phyloP scores from a whole-genome alignment of 805 yeast species.

The Torulaspora indica region DNA sequence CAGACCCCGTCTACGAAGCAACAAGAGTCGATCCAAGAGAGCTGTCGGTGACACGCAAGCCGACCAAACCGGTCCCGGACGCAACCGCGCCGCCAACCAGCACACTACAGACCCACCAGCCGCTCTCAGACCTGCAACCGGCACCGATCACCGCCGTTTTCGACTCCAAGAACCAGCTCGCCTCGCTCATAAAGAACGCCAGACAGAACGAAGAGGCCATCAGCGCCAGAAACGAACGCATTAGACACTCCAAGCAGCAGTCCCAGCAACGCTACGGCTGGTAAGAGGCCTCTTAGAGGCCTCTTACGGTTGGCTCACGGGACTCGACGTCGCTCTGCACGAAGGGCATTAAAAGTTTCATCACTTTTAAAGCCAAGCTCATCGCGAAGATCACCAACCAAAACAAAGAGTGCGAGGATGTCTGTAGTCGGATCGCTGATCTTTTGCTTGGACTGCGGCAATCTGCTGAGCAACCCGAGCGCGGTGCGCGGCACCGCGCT shows the following conservation, averaged over 20 bases:
- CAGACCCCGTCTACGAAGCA: conserved; percentile 3
- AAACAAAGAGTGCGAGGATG: conserved; percentile 44
- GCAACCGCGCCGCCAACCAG: background rate
- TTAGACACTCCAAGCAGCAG: conserved; percentile 15
- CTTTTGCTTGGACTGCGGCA: conserved; percentile 92
- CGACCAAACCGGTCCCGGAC: background rate
- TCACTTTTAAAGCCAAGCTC: background rate
- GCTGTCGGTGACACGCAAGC: background rate
- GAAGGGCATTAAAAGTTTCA: conserved; percentile 3
- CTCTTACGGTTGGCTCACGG: no score
- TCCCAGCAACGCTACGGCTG: conserved; percentile 24
- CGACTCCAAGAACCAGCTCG: conserved; percentile 22
- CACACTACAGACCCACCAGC: background rate
- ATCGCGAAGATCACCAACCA: background rate
- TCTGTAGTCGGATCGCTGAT: conserved; percentile 93
- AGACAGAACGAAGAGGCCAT: conserved; percentile 18
- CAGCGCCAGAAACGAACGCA: conserved; percentile 14
- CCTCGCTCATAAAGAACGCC: conserved; percentile 23
- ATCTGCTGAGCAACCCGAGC: conserved; percentile 64
- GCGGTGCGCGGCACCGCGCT: conserved; percentile 41
- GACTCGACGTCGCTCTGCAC: conserved; percentile 1
- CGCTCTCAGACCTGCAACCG: background rate
- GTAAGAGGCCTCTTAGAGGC: conserved; percentile 8
- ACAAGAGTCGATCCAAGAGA: conserved; percentile 4
- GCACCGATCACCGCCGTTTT: conserved; percentile 15